Percentiles rank a stretch among this genome's conserved stretches.
Evolutionary conservation across 1,284 basidiomycete genomes (phyloP).

Genomic region (Mycosarcoma mackinlayi): DNA sequence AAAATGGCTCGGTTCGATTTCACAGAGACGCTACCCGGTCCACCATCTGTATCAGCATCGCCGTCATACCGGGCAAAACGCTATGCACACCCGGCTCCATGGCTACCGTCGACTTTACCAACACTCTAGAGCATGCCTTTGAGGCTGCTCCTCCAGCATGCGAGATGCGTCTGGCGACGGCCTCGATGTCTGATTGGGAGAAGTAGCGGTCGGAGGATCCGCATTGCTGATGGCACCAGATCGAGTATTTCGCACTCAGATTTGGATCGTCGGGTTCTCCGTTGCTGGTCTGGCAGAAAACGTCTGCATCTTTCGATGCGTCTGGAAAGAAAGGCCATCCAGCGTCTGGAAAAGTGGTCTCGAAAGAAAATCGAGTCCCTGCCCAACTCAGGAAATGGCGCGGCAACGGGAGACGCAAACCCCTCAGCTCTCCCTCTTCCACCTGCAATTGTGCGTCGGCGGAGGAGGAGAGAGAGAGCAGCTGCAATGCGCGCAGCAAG

Average conservation of each 20-base stretch:
- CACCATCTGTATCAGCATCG: constrained; percentile 23
- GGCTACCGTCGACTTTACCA: constrained; percentile 4
- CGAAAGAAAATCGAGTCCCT: too few species aligned
- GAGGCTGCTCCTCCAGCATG: neutral
- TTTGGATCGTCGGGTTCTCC: too few species aligned
- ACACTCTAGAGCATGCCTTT: neutral
- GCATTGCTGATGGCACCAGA: constrained; percentile 23
- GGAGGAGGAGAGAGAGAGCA: neutral
- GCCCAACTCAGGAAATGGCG: too few species aligned
- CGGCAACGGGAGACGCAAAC: too few species aligned
- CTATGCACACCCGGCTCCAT: constrained; percentile 25
- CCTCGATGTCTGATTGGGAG: constrained; percentile 10
- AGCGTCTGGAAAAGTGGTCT: constrained; percentile 7
- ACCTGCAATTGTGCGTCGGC: too few species aligned
- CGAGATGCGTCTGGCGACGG: constrained; percentile 7
- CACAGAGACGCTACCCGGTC: constrained; percentile 3
- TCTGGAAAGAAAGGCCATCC: constrained; percentile 3
- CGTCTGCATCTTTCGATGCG: too few species aligned
- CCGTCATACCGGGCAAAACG: constrained; percentile 21
- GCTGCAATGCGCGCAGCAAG: constrained; percentile 10
- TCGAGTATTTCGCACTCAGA: neutral
- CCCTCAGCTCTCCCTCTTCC: neutral
- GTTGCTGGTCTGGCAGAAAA: too few species aligned
- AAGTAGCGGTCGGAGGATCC: constrained; percentile 29
- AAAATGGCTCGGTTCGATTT: neutral